A percentile compares a stretch with the other conserved stretches of the same genome.
phyloP scores from a whole-genome alignment of 441 rosid genomes.

The Flueggea neowawraea region DNA sequence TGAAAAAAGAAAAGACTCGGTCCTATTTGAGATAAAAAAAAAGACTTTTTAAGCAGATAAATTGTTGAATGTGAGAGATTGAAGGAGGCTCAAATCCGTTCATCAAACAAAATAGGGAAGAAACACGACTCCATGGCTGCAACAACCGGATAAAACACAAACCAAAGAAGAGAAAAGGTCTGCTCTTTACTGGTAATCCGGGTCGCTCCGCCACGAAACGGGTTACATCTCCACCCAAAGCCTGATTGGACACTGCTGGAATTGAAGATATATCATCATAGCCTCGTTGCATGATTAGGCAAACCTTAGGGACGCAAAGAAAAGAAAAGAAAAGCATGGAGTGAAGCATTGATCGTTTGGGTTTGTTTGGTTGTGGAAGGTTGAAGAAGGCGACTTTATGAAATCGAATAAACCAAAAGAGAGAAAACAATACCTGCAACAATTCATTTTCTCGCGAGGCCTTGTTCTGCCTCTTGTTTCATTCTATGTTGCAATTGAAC shows the following conservation, averaged over 20 bases:
- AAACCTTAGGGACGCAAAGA: too few species aligned
- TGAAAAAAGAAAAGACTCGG: too few species aligned
- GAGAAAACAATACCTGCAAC: too few species aligned
- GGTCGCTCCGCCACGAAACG: slow-evolving; percentile 10
- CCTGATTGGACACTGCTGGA: slow-evolving; percentile 13
- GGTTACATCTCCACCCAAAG: neutral
- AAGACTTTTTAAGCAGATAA: neutral
- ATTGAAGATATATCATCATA: slow-evolving; percentile 5
- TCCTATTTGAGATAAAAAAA: neutral
- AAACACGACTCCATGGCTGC: slow-evolving; percentile 8
- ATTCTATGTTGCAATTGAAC: slow-evolving; percentile 91
- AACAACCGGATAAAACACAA: neutral
- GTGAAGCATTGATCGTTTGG: too few species aligned
- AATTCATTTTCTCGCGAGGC: too few species aligned
- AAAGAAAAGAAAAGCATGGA: too few species aligned
- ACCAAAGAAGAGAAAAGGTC: neutral
- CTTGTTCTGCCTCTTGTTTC: slow-evolving; percentile 94
- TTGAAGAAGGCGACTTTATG: neutral
- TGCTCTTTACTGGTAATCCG: slow-evolving; percentile 1
- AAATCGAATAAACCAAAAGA: too few species aligned
- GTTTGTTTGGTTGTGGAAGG: too few species aligned
- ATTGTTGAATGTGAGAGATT: neutral
- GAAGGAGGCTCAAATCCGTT: slow-evolving; percentile 14
- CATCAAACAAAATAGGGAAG: neutral
- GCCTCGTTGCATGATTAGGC: neutral